Evolutionary conservation across 2,329 filamentous ascomycete species (phyloP).

Genomic region (Ophiostoma perfectum): DNA sequence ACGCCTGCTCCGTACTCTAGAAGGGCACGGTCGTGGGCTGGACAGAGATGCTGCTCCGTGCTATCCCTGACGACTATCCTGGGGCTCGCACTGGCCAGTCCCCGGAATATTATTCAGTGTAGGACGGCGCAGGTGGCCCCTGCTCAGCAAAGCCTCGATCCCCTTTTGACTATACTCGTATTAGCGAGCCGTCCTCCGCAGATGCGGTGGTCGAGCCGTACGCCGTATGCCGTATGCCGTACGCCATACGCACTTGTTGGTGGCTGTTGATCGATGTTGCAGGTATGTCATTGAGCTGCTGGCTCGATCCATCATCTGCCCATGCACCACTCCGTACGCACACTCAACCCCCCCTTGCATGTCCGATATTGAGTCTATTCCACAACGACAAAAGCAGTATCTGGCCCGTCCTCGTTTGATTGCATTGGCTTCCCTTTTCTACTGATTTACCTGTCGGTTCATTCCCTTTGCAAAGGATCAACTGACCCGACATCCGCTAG

Average conservation of each 20-base stretch:
- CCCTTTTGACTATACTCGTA: too few species aligned
- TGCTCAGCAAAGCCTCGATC: neutral
- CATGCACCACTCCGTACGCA: too few species aligned
- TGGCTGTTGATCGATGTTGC: too few species aligned
- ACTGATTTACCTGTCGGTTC: neutral
- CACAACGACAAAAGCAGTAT: constrained; percentile 6
- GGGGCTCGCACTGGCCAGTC: constrained; percentile 5
- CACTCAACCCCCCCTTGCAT: neutral
- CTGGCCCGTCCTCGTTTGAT: neutral
- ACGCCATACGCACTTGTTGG: too few species aligned
- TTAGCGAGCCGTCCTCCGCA: too few species aligned
- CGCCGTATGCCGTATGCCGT: too few species aligned
- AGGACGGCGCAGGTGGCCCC: neutral
- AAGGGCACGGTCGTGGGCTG: neutral
- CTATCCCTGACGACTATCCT: neutral
- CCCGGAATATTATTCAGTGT: neutral
- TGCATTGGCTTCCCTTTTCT: neutral
- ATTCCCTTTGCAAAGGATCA: neutral
- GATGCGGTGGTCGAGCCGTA: too few species aligned
- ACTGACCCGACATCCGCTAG: neutral
- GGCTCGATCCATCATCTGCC: too few species aligned
- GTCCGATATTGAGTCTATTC: neutral
- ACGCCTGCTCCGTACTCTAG: neutral
- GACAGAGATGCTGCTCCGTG: neutral
- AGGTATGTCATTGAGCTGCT: too few species aligned